phyloP scores from a whole-genome alignment of 2,329 filamentous ascomycete genomes.

The Microcyclospora pomicola region DNA sequence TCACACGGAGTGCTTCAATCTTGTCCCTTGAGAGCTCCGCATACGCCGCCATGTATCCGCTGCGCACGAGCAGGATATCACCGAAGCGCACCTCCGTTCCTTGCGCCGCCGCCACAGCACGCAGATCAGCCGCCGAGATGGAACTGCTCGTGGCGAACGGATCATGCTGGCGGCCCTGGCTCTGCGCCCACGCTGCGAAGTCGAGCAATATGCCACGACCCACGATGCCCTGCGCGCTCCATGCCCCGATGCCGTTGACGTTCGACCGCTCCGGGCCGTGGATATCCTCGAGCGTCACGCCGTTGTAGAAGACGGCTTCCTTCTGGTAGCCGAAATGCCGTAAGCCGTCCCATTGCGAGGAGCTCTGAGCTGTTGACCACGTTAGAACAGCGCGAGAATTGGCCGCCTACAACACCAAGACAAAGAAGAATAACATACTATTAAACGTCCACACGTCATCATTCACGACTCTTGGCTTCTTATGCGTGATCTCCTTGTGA shows the following conservation, averaged over 20 bases:
- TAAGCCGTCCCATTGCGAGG: conserved; percentile 36
- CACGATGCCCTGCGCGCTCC: conserved; percentile 41
- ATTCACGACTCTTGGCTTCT: conserved; percentile 40
- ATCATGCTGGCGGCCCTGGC: conserved; percentile 24
- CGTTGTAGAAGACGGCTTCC: conserved; percentile 26
- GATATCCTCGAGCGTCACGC: conserved; percentile 27
- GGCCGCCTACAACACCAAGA: too few relatives aligned
- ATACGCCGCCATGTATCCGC: conserved; percentile 33
- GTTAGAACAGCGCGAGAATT: background rate
- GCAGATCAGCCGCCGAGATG: conserved; percentile 28
- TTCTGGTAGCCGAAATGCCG: conserved; percentile 39
- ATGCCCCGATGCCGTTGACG: conserved; percentile 33
- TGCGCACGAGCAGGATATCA: conserved; percentile 39
- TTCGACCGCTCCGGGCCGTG: conserved; percentile 24
- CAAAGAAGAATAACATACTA: conserved; percentile 7
- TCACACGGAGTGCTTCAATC: conserved; percentile 24
- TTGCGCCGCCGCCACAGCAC: conserved; percentile 32
- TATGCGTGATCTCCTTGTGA: conserved; percentile 39
- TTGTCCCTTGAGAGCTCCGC: conserved; percentile 25
- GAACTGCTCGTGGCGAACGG: conserved; percentile 20
- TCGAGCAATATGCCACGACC: conserved; percentile 43
- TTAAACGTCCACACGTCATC: conserved; percentile 42
- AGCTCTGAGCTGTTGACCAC: conserved; percentile 5
- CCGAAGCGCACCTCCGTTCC: conserved; percentile 42
- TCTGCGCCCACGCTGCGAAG: conserved; percentile 35